Percentiles rank a stretch among this genome's conserved stretches.
Evolutionary conservation across 148 eudicot species (phyloP).

Genomic region (Chenopodium formosanum): DNA sequence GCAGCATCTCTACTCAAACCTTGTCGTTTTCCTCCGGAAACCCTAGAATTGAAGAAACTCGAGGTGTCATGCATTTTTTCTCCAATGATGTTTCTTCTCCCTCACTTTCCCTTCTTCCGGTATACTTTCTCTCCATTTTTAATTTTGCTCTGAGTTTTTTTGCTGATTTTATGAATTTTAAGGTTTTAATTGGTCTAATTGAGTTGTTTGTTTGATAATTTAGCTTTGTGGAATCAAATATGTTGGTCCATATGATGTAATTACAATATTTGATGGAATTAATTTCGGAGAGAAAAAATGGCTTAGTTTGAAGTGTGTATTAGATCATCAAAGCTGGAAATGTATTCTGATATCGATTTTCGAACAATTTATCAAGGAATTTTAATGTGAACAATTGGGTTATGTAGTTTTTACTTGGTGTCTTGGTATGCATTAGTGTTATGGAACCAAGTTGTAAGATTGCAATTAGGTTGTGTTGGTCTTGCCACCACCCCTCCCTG

Average conservation of each 20-base stretch:
- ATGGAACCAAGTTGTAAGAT: too few species aligned
- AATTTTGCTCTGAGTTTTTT: background rate
- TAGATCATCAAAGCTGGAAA: background rate
- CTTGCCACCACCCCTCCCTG: too few species aligned
- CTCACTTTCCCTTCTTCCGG: conserved; percentile 49
- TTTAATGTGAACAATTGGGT: background rate
- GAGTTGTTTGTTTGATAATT: background rate
- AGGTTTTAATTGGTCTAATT: background rate
- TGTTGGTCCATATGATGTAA: background rate
- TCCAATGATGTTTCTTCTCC: conserved; percentile 44
- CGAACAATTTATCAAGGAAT: background rate
- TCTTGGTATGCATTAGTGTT: too few species aligned
- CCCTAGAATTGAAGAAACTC: conserved; percentile 90
- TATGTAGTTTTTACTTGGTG: too few species aligned
- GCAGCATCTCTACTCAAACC: conserved; percentile 30
- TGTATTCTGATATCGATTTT: background rate
- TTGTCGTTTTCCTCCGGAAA: conserved; percentile 86
- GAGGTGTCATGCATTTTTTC: conserved; percentile 70
- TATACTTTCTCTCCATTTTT: conserved; percentile 18
- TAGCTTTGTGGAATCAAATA: too few species aligned
- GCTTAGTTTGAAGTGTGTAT: too few species aligned
- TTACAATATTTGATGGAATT: background rate
- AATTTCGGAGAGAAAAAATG: background rate
- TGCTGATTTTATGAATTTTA: background rate
- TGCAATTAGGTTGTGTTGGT: too few species aligned